phyloP scores from a whole-genome alignment of 192 early-diverging fungal species.

The Gonapodya prolifera region DNA sequence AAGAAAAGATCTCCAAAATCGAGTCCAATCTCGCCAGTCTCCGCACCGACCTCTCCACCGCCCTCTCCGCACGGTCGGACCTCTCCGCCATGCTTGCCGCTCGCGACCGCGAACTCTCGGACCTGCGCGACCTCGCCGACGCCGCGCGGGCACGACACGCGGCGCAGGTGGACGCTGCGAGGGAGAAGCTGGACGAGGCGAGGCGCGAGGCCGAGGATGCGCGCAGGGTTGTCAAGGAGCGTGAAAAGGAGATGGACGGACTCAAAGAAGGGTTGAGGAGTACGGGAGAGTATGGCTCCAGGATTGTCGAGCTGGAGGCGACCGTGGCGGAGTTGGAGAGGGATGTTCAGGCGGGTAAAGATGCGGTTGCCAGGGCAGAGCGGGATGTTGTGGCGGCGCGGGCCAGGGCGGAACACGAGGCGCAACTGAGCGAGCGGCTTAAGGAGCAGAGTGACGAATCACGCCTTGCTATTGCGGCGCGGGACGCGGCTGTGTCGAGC shows the following conservation, averaged over 20 bases:
- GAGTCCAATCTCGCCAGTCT: not conserved
- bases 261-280: not conserved
- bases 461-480: not conserved
- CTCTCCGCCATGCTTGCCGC: not conserved
- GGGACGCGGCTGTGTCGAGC: not conserved
- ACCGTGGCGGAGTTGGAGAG: not conserved
- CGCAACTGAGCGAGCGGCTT: not conserved
- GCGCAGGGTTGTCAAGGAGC: not conserved
- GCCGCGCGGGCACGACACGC: not conserved
- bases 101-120: not conserved
- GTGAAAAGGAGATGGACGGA: not conserved
- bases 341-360: not conserved
- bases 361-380: not conserved
- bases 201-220: not conserved
- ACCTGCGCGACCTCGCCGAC: not conserved
- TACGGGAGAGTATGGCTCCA: not conserved
- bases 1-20: not conserved
- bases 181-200: not conserved
- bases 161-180: not conserved
- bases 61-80: not conserved
- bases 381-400: not conserved
- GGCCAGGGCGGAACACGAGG: not conserved
- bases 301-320: not conserved
- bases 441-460: not conserved
- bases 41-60: not conserved